phyloP scores from a whole-genome alignment of 345 rosid genomes.

The Gynandropsis gynandra region DNA sequence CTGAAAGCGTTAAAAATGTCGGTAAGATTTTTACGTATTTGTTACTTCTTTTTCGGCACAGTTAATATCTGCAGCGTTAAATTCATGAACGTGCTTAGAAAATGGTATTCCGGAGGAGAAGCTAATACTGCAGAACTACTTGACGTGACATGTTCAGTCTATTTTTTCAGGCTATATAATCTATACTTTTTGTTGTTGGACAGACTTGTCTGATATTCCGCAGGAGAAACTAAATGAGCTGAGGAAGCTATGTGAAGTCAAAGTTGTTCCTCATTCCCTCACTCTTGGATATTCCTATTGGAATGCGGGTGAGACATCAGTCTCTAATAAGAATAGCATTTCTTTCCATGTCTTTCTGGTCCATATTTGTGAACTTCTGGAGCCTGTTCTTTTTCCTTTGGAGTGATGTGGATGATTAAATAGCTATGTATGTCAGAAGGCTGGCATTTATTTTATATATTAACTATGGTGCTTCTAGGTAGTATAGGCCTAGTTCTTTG shows the following conservation, averaged over 20 bases:
- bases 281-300: conserved; percentile 91
- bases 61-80: not conserved
- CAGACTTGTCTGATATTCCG: conserved; percentile 75
- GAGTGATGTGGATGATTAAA: not conserved
- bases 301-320: conserved; percentile 55
- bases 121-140: no score
- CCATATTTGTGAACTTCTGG: no score
- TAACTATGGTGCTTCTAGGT: not conserved
- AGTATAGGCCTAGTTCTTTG: not conserved
- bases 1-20: conserved; percentile 49
- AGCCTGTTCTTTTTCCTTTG: not conserved
- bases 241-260: conserved; percentile 46
- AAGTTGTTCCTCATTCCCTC: conserved; percentile 61
- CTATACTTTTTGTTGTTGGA: conserved; percentile 23
- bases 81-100: conserved; percentile 2
- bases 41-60: not conserved
- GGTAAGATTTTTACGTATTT: conserved; percentile 33
- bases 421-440: not conserved
- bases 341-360: not conserved
- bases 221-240: conserved; percentile 48
- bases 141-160: conserved; percentile 1
- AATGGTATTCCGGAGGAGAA: no score
- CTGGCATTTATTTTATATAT: not conserved
- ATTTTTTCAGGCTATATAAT: not conserved
- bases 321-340: not conserved